Evolutionary conservation across 139 green algal genomes (phyloP).

Genomic region (Edaphochlamys debaryana): DNA sequence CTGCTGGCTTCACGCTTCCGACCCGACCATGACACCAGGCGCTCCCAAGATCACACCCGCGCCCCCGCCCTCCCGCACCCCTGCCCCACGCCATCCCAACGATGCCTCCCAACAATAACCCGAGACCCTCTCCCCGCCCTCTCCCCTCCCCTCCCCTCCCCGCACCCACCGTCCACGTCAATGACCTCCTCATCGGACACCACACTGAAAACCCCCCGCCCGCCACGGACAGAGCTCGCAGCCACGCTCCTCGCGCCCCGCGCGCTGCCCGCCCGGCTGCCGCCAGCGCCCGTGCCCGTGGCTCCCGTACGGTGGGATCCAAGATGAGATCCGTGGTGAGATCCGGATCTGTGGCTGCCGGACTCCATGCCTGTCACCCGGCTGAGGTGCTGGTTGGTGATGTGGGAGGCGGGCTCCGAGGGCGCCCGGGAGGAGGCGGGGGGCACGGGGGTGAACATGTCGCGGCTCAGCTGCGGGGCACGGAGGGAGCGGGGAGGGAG

Average conservation of each 20-base stretch:
- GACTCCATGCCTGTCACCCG: not conserved
- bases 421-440: not conserved
- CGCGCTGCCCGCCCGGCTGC: not conserved
- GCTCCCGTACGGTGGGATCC: not conserved
- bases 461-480: not conserved
- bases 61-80: no score
- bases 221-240: constrained; percentile 18
- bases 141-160: not conserved
- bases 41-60: no score
- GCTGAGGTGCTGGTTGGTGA: constrained; percentile 21
- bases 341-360: no score
- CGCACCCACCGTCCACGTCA: constrained; percentile 31
- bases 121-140: no score
- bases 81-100: not conserved
- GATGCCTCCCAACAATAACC: no score
- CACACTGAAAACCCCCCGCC: constrained; percentile 5
- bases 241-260: not conserved
- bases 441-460: not conserved
- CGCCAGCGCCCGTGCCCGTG: no score
- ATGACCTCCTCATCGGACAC: constrained; percentile 28
- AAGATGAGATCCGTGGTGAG: no score
- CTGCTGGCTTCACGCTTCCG: no score
- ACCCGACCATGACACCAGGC: no score
- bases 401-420: not conserved
- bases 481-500: not conserved